Conservation (phyloP, 768 basidiomycete genomes). For the Mycena metata region DNA sequence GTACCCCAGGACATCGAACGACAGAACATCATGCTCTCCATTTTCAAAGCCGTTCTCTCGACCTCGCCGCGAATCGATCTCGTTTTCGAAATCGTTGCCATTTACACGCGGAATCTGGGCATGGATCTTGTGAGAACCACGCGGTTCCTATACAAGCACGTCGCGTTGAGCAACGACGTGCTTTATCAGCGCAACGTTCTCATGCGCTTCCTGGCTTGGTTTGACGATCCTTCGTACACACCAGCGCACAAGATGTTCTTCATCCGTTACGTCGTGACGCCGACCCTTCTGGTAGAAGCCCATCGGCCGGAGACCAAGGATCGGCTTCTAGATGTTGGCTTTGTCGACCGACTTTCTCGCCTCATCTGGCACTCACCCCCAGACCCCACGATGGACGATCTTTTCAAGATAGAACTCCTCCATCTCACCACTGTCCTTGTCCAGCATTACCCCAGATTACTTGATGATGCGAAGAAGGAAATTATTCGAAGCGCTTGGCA, state of each 20-base stretch:
- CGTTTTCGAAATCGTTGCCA: slow-evolving; percentile 86
- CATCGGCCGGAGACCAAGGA: slow-evolving; percentile 64
- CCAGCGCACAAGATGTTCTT: slow-evolving; percentile 86
- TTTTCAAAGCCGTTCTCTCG: slow-evolving; percentile 82
- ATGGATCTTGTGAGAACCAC: slow-evolving; percentile 85
- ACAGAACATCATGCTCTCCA: slow-evolving; percentile 75
- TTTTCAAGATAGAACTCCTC: slow-evolving; percentile 91
- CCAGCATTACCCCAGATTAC: slow-evolving; percentile 83
- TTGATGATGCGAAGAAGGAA: slow-evolving; percentile 88
- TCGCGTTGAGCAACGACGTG: slow-evolving; percentile 78
- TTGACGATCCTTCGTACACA: slow-evolving; percentile 71
- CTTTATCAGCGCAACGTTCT: slow-evolving; percentile 86
- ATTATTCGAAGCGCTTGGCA: slow-evolving; percentile 96
- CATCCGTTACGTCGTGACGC: slow-evolving; percentile 88
- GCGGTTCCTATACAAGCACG: slow-evolving; percentile 89
- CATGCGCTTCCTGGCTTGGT: slow-evolving; percentile 88
- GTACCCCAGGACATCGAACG: slow-evolving; percentile 68
- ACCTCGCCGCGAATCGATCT: slow-evolving; percentile 86
- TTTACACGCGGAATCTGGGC: slow-evolving; percentile 84
- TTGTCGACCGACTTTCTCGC: slow-evolving; percentile 76
- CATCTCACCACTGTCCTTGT: slow-evolving; percentile 92
- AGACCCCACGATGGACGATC: slow-evolving; percentile 76
- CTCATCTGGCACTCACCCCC: slow-evolving; percentile 88
- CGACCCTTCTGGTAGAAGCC: slow-evolving; percentile 85
- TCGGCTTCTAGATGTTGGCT: slow-evolving; percentile 78